Base-by-base conservation (phyloP, 257 asterid species). In the Fraxinus quadrangulata region DNA sequence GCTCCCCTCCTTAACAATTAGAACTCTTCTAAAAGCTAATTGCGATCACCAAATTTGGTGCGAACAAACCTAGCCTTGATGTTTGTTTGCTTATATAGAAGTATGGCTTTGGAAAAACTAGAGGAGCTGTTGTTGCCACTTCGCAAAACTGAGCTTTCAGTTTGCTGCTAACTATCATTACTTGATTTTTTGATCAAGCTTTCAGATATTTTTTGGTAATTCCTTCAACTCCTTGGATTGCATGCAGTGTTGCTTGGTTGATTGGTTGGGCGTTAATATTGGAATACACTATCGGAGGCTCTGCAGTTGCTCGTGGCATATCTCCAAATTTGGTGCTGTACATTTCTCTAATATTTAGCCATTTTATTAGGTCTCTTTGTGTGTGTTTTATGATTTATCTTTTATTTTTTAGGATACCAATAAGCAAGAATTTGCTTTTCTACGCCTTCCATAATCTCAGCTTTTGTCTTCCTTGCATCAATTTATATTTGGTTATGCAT, bases 241-340 rank as follows among this genome's bases (percentile, higher is more conserved):
- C 49, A 24, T 78, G 76, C 91, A 94, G 99, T 75, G 92, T 93
- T 81, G 99, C 99, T 66, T 96, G 99, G 99, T 82, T 96, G 84
- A 83, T 96, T 68, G 99, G 99, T 4, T 93, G 99, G 99, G 92
- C 97, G 2, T 72, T 96, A 82, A 90, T 96, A 87, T 83, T 96
- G 89, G 99, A 96, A 78, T 96, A 93, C 88, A 96, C 99, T 14
- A 88, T 96, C 70, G 99, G 99, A 80, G 99, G 99, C 77, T 89
- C 99, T 31, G 97, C 99, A 12, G 99, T 96, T 85, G 99, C 99
- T 78, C 97, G 99, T 34, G 99, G 99, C 84, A 86, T 96, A 83
- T 91, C 99, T 10, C 99, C 99, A 26, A 96, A 96, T 86, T 91
- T 96, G 97, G 99, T 96, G 74, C 69, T 33, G 75, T 31, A 54